Base-by-base conservation (phyloP, 495 filamentous ascomycete genomes). In the Pseudevernia furfuracea region DNA sequence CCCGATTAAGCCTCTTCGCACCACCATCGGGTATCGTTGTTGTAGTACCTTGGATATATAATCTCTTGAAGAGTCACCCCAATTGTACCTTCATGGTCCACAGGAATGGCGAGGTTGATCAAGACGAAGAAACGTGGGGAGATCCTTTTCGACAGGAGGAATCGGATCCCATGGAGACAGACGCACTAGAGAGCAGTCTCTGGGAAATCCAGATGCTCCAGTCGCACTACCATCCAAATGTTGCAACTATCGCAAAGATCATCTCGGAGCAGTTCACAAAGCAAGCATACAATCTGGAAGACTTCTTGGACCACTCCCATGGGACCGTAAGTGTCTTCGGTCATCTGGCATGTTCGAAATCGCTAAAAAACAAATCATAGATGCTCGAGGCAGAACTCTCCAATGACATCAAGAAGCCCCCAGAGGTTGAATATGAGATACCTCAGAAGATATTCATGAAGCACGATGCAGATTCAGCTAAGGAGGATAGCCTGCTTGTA, bases 221-320 rank as follows among this genome's bases (percentile, higher is more conserved):
- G 75, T 85, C 85, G 5, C 95, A 99, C 76, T 97, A 94, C 76
- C 95, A 99, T 73, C 95, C 95, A 43, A 97, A 96, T 72, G 92
- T 99, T 43, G 92, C 93, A 3, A 92, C 92, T 7, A 87, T 97
- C 64, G 89, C 91, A 34, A 92, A 89, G 75, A 96, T 99, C 63
- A 86, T 99, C 63, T 89, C 89, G 32, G 91, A 99, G 79, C 94
- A 97, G 75, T 99, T 97, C 75, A 97, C 92, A 5, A 99, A 97
- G 79, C 87, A 91, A 73, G 78, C 85, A 15, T 99, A 97, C 75
- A 89, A 87, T 67, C 70, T 96, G 23, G 95, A 99, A 70, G 95
- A 99, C 70, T 99, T 99, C 76, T 76, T 97, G 60, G 95, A 97
- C 72, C 91, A 97, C 75, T 92, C 89, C 8, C 97, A 97, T 75